Evolutionary conservation across 345 rosid genomes (phyloP), one percentile per base, ranked within the genome.

Genomic region (Balakata baccata): DNA sequence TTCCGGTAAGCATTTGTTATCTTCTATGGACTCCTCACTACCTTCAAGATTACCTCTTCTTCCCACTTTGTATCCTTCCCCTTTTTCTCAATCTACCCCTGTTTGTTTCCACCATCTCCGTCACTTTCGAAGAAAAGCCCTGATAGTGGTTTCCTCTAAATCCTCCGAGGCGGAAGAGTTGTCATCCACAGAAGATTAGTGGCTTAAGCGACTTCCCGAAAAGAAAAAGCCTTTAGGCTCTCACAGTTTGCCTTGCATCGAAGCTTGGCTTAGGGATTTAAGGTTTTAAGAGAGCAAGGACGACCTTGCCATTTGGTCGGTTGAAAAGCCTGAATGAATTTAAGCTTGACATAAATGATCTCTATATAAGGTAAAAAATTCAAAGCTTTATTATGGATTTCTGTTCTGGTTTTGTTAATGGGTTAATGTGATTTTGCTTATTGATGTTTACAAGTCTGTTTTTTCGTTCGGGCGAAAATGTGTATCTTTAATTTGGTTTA

Each of bases 241-340:
- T 22, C 96, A 94, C 64, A 94, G 97, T 82, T 82, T 94, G 83
- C 97, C 97, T 37, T 90, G 98, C 71, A 90, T 92, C 70, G 97
- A 94, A 71, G 90, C 93, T 20, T 94, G 97, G 98, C 82, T 94
- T 37, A 87, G 77, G 75, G 85, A 70, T 14, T 67, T 92, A 75
- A 98, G 94, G 78, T 94, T 92, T 85, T 77, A 67, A 43, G 95
- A 88, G 79, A 86, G 89, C 80, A 83, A 79, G 75, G 97, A 88
- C 14, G 91, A 92, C 80, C 88, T 88, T 43, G 93, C 97, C 51
- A 75, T 89, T 71, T 94, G 97, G 98, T 69, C 85, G 38, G 71
- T 90, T 59, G 89, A 95, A 74, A 89, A 90, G 74, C 87, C 85
- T 63, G 94, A 92, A 74, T 95, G 98, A 91, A 43, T 64, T 92